Conservation (phyloP, 768 basidiomycete genomes). For the Mycena pura region DNA sequence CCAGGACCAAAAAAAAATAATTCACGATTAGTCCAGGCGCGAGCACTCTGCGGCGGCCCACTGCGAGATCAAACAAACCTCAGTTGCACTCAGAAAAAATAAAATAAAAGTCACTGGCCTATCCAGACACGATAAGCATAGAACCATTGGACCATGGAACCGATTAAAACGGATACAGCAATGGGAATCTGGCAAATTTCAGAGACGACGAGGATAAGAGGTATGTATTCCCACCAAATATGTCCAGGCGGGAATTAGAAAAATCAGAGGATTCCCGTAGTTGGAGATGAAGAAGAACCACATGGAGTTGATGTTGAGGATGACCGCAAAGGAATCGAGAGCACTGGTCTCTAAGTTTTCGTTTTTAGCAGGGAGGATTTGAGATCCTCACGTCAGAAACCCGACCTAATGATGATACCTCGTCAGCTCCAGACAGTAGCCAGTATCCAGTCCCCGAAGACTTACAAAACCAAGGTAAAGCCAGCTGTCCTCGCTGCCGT, state of each 20-base stretch:
- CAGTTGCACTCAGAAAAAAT: neutral
- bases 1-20: neutral
- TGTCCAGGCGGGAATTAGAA: neutral
- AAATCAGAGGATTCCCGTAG: neutral
- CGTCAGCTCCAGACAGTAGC: neutral
- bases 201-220: neutral
- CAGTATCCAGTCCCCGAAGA: neutral
- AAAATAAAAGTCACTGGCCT: neutral
- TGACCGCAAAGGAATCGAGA: neutral
- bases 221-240: neutral
- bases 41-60: neutral
- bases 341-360: neutral
- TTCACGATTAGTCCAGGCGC: neutral
- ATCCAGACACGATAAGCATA: neutral
- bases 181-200: neutral
- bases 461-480: neutral
- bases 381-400: neutral
- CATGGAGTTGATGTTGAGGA: neutral
- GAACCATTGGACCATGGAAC: neutral
- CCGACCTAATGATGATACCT: neutral
- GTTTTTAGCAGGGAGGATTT: neutral
- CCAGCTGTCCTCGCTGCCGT: neutral
- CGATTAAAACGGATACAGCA: neutral
- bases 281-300: neutral
- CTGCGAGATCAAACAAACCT: neutral